A percentile compares a stretch with the other conserved stretches of the same genome.
These are phyloP conservation scores for Clavispora vitiphila DNA, from an alignment of 805 yeast genomes.

Conservation along the genomic window DNA sequence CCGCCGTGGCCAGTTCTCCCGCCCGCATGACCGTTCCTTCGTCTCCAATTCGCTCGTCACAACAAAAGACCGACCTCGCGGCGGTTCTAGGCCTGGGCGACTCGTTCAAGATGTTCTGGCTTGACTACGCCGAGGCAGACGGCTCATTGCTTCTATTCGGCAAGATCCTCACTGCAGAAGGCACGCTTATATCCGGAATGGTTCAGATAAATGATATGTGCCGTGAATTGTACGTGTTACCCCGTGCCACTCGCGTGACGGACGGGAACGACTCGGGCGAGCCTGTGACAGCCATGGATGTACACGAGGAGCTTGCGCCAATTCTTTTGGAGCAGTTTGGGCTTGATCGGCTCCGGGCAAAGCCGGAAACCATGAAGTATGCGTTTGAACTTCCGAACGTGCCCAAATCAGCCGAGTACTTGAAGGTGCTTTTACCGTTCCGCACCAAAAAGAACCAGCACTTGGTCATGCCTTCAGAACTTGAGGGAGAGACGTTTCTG, in stretches of 20 bases:
- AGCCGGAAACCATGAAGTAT: constrained; percentile 70
- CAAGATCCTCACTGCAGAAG: constrained; percentile 58
- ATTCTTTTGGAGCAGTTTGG: constrained; percentile 60
- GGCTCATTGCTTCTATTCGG: constrained; percentile 73
- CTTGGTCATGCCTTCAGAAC: constrained; percentile 50
- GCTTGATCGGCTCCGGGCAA: constrained; percentile 57
- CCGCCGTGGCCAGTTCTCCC: constrained; percentile 13
- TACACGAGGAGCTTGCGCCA: constrained; percentile 71
- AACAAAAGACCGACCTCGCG: not conserved
- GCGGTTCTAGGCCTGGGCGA: constrained; percentile 18
- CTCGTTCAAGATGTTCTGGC: constrained; percentile 76
- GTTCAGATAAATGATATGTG: constrained; percentile 66
- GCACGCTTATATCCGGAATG: constrained; percentile 63
- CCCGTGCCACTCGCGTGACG: constrained; percentile 45
- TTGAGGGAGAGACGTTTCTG: constrained; percentile 70
- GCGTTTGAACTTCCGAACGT: constrained; percentile 82
- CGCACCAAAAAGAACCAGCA: constrained; percentile 52
- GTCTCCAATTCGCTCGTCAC: constrained; percentile 5
- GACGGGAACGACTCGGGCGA: constrained; percentile 39
- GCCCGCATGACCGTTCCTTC: constrained; percentile 13
- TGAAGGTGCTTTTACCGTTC: constrained; percentile 73
- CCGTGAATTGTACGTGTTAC: constrained; percentile 74
- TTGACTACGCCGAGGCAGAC: constrained; percentile 80
- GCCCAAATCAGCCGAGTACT: constrained; percentile 75
- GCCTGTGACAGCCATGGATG: constrained; percentile 52